Evolutionary conservation across 208 protist genomes (phyloP).

Genomic region (Herpetomonas tarakana): DNA sequence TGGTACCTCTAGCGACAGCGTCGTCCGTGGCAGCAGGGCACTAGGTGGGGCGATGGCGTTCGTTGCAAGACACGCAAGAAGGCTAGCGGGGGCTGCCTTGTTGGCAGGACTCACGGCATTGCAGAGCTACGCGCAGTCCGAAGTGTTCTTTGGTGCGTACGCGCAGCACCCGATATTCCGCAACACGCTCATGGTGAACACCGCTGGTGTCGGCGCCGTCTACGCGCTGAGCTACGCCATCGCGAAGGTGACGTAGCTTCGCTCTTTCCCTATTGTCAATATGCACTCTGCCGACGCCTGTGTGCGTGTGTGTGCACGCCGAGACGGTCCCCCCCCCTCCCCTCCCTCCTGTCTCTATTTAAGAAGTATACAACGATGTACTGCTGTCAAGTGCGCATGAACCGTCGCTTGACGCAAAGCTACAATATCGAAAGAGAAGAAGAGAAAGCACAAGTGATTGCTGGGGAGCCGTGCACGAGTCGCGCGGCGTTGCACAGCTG

Average conservation of each 20-base stretch:
- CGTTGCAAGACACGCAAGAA: slow-evolving; percentile 9
- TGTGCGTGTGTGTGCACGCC: too few species aligned
- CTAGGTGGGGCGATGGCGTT: slow-evolving; percentile 1
- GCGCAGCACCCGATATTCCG: slow-evolving; percentile 24
- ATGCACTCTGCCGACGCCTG: too few species aligned
- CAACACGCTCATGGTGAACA: slow-evolving; percentile 32
- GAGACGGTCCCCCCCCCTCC: too few species aligned
- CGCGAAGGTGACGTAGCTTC: not conserved
- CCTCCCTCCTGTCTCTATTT: too few species aligned
- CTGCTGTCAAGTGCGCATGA: too few species aligned
- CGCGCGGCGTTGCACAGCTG: too few species aligned
- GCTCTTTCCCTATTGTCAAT: too few species aligned
- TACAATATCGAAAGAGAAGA: too few species aligned
- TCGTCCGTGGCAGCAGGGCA: slow-evolving; percentile 1
- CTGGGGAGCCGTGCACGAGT: too few species aligned
- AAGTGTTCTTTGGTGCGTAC: slow-evolving; percentile 83
- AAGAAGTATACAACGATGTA: too few species aligned
- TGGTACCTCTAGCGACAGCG: not conserved
- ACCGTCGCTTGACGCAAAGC: too few species aligned
- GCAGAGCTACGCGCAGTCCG: slow-evolving; percentile 52
- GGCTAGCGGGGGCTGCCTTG: slow-evolving; percentile 9
- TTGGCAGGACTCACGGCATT: slow-evolving; percentile 22
- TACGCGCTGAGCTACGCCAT: slow-evolving; percentile 38
- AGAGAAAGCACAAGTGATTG: too few species aligned
- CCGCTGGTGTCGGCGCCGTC: slow-evolving; percentile 27